Conservation (phyloP, 2,329 filamentous ascomycete species). For the Thelonectria rubi region DNA sequence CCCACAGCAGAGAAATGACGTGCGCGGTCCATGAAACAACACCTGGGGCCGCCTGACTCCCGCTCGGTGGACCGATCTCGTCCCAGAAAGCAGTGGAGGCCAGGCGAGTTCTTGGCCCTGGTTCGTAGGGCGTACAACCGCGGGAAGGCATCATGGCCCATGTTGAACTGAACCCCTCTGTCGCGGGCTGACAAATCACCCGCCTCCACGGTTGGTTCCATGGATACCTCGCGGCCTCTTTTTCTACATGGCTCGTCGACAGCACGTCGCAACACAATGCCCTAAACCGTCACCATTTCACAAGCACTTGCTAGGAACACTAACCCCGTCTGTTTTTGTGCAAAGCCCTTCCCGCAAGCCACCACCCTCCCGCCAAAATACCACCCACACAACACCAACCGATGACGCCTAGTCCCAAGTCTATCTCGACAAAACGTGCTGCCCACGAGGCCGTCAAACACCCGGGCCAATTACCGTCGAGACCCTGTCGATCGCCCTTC, state of each 20-base stretch:
- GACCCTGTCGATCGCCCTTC: slow-evolving; percentile 26
- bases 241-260: background rate
- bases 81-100: too few species aligned
- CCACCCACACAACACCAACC: slow-evolving; percentile 11
- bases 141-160: too few species aligned
- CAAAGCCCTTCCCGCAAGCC: slow-evolving; percentile 6
- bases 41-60: background rate
- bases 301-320: background rate
- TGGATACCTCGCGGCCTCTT: background rate
- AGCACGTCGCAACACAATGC: background rate
- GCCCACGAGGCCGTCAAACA: slow-evolving; percentile 8
- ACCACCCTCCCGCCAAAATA: background rate
- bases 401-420: slow-evolving; percentile 12
- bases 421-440: slow-evolving; percentile 9
- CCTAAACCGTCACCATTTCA: background rate
- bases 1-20: background rate
- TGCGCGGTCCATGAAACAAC: background rate
- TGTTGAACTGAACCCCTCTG: too few species aligned
- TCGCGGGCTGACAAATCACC: background rate
- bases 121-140: background rate
- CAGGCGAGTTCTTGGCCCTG: too few species aligned
- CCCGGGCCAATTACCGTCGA: slow-evolving; percentile 20
- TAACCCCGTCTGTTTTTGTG: background rate
- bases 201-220: background rate
- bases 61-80: background rate